Percentiles rank a stretch among this genome's conserved stretches.
Conservation (phyloP, 139 green algal genomes). For the Spirogloea muscicola region DNA sequence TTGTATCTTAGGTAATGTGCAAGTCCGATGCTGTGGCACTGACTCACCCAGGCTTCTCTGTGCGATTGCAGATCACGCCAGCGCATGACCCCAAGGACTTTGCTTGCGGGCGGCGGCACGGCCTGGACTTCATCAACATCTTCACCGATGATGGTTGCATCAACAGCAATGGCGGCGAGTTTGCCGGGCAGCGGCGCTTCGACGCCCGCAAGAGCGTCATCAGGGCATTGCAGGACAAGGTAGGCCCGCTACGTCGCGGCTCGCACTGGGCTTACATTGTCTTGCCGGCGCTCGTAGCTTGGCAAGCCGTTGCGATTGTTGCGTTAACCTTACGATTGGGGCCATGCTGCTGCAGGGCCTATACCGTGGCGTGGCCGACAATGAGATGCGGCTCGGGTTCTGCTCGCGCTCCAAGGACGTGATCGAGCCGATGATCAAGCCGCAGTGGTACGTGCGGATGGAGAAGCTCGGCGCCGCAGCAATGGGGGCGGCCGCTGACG, state of each 20-base stretch:
- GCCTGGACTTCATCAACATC: slow-evolving; percentile 93
- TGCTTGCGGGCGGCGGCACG: slow-evolving; percentile 79
- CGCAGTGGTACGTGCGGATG: slow-evolving; percentile 80
- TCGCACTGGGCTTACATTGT: too few species aligned
- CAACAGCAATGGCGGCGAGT: slow-evolving; percentile 65
- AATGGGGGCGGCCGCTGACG: slow-evolving; percentile 70
- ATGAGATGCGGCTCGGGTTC: slow-evolving; percentile 90
- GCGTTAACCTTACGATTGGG: too few species aligned
- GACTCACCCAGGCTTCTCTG: neutral
- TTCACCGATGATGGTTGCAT: slow-evolving; percentile 79
- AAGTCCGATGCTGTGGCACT: too few species aligned
- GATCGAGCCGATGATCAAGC: slow-evolving; percentile 98
- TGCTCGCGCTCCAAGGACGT: slow-evolving; percentile 93
- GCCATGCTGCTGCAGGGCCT: slow-evolving; percentile 27
- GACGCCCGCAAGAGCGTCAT: slow-evolving; percentile 75
- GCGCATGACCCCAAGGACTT: slow-evolving; percentile 99
- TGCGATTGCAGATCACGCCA: slow-evolving; percentile 74
- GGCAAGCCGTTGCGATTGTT: too few species aligned
- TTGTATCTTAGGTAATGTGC: too few species aligned
- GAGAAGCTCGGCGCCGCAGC: slow-evolving; percentile 73
- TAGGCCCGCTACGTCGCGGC: too few species aligned
- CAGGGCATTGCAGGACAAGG: slow-evolving; percentile 70
- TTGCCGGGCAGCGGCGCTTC: slow-evolving; percentile 87
- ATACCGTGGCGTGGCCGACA: slow-evolving; percentile 58
- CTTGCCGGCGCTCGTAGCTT: too few species aligned